phyloP scores from a whole-genome alignment of 2,329 filamentous ascomycete genomes.

The Lachnum nothofagi region DNA sequence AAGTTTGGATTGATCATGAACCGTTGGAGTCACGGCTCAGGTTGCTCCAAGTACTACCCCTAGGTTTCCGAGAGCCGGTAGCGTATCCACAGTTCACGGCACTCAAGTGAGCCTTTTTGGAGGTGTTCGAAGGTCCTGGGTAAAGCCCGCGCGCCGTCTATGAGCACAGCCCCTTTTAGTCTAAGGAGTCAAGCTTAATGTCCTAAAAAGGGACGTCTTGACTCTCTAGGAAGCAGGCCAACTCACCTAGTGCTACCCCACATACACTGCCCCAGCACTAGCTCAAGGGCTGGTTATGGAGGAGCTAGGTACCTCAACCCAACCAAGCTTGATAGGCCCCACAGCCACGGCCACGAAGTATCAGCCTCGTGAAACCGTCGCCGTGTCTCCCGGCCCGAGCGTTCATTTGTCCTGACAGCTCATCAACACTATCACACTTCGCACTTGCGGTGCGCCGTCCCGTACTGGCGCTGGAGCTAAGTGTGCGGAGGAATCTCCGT shows the following conservation, averaged over 20 bases:
- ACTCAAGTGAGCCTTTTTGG: not conserved
- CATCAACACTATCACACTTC: not conserved
- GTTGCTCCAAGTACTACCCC: not conserved
- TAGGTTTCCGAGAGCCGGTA: conserved; percentile 4
- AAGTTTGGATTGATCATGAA: not conserved
- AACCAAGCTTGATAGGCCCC: not conserved
- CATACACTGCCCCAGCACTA: not conserved
- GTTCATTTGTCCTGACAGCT: conserved; percentile 3
- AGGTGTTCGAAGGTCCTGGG: not conserved
- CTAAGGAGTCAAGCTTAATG: not conserved
- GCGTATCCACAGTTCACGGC: not conserved
- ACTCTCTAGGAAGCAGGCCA: not conserved
- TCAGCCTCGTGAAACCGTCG: conserved; percentile 3
- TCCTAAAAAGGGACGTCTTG: not conserved
- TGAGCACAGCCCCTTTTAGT: not conserved
- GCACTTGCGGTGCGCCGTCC: not conserved
- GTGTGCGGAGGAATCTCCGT: not conserved
- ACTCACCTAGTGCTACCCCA: not conserved
- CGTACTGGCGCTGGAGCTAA: not conserved
- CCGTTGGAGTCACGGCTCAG: not conserved
- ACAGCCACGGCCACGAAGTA: not conserved
- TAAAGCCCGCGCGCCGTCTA: not conserved
- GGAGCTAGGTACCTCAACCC: not conserved
- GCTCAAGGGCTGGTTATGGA: not conserved
- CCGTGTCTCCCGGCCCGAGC: not conserved